These are phyloP conservation scores for Achlya hypogyna DNA, from an alignment of 352 stramenopile genomes.

Conservation along the genomic window DNA sequence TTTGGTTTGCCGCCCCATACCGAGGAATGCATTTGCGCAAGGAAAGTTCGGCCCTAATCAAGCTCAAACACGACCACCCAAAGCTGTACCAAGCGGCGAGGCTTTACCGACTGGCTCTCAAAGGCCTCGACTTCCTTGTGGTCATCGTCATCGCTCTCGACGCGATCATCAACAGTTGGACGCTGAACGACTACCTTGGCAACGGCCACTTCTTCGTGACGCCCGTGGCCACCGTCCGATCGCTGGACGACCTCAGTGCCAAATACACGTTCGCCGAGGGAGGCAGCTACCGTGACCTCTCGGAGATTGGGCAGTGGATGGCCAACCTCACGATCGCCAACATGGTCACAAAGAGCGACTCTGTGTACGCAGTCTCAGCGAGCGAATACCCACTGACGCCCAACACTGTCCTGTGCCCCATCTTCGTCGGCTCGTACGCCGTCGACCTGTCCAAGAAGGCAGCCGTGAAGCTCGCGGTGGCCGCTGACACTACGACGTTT, in stretches of 20 bases:
- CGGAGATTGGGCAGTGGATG: conserved; percentile 19
- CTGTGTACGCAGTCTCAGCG: neutral
- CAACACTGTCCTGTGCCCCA: neutral
- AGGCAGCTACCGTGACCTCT: neutral
- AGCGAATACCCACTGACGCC: neutral
- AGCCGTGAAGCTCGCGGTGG: neutral
- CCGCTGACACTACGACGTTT: neutral
- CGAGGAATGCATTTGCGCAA: too few species aligned
- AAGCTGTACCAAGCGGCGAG: neutral
- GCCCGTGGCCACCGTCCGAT: neutral
- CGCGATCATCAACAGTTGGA: conserved; percentile 3
- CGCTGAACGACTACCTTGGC: conserved; percentile 15
- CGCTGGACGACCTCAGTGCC: neutral
- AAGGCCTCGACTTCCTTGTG: neutral
- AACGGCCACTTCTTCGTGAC: conserved; percentile 2
- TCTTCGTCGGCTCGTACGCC: neutral
- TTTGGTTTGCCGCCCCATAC: too few species aligned
- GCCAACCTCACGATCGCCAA: neutral
- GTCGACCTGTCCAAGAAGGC: neutral
- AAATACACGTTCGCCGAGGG: neutral
- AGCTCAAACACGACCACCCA: neutral
- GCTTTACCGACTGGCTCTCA: neutral
- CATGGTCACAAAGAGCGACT: neutral
- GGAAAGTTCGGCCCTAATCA: neutral
- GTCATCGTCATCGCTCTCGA: conserved; percentile 4